Evolutionary conservation across 2,329 filamentous ascomycete species (phyloP).

Genomic region (Emericellopsis atlantica): DNA sequence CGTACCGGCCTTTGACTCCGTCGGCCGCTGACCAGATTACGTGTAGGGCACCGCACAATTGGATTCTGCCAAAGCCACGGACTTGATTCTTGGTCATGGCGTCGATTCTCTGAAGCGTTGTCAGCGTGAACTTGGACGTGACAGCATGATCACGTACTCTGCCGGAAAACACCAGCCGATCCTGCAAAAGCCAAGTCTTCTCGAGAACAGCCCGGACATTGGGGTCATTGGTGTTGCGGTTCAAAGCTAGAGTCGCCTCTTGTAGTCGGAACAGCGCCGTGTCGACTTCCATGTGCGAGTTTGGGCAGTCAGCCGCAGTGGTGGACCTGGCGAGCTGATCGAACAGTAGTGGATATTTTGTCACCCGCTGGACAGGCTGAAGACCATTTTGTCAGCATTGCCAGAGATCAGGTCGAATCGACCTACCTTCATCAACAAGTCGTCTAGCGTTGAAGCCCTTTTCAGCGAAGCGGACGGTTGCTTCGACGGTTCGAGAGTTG

Average conservation of each 20-base stretch:
- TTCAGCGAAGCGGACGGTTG: constrained; percentile 48
- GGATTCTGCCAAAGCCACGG: constrained; percentile 66
- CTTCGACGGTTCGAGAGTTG: constrained; percentile 59
- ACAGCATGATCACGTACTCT: constrained; percentile 35
- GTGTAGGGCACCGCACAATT: constrained; percentile 72
- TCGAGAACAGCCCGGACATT: constrained; percentile 58
- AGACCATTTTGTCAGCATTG: constrained; percentile 17
- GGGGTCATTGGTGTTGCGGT: constrained; percentile 69
- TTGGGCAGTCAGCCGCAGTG: constrained; percentile 73
- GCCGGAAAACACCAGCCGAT: constrained; percentile 62
- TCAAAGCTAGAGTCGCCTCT: constrained; percentile 67
- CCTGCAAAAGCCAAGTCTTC: constrained; percentile 75
- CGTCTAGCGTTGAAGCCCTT: constrained; percentile 70
- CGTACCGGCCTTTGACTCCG: constrained; percentile 62
- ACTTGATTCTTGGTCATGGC: constrained; percentile 51
- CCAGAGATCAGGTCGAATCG: neutral
- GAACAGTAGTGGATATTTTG: constrained; percentile 82
- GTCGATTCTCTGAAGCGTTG: constrained; percentile 28
- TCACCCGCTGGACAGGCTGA: constrained; percentile 77
- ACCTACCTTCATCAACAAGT: constrained; percentile 76
- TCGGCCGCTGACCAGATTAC: constrained; percentile 66
- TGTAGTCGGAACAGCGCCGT: constrained; percentile 59
- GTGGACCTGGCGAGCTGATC: constrained; percentile 73
- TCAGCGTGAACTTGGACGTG: neutral
- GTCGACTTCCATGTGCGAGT: constrained; percentile 68